Base-by-base conservation (phyloP, 2,329 filamentous ascomycete genomes). In the Calonectria crousiana region DNA sequence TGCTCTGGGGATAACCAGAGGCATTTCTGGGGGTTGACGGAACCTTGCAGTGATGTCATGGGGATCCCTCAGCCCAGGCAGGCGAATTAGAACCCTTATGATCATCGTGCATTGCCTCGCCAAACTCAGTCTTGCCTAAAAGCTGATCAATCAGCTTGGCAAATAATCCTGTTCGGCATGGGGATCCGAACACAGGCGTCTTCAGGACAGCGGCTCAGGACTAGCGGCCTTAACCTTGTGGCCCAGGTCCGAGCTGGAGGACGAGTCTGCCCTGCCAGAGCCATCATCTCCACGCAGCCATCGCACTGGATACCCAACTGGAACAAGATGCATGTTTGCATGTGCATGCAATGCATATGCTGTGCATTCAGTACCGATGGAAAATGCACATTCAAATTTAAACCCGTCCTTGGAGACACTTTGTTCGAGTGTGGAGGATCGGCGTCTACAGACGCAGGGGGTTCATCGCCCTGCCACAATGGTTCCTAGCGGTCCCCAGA, bases 271-370 rank as follows among this genome's bases (percentile, higher is more conserved):
- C 51, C 52, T 26, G 44, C 44, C 23, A 38, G 44, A 34, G 30
- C 44, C 47, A 16, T 26, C n/a, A 28, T 13, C 8, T n/a, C 41
- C 41, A 11, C 10, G 32, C 3, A 5, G 44, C 3, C 9, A 32
- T 67, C 65, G 65, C 65, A 67, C 51, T 41, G 65, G 16, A 52
- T 52, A 67, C 65, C 65, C n/a, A 32, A 52, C 47, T 26, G 65
- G 49, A 52, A 67, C 47, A 52, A 38, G 14, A 18, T 47, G 32
- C 56, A 62, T 38, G 56, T 2, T 49, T 13, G 28, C 16, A 64
- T 32, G 32, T 62, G 23, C n/a, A n/a, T n/a, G n/a, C n/a, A n/a
- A n/a, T n/a, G n/a, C n/a, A 30, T 23, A 47, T 49, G 60, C 13
- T 20, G 23, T 30, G 44, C 44, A 47, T 23, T 13, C 36, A 11